Percentiles rank a stretch among this genome's conserved stretches.
Conservation (phyloP, 352 stramenopile genomes). For the Pythium dissimile region DNA sequence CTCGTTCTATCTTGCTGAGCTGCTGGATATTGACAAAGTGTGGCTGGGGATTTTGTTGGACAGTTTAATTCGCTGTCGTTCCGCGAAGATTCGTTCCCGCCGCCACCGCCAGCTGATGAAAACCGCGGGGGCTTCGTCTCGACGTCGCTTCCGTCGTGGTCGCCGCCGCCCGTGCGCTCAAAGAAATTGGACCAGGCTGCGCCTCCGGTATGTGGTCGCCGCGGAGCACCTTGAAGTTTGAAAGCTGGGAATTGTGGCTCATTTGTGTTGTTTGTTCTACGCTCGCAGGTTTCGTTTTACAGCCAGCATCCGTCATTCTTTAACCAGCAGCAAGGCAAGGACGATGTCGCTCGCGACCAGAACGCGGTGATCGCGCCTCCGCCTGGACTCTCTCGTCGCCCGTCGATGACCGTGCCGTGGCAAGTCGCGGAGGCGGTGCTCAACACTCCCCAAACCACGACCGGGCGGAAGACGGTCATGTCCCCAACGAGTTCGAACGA, state of each 20-base stretch:
- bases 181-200: constrained; percentile 63
- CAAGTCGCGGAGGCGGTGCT: constrained; percentile 80
- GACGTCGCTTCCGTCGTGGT: constrained; percentile 74
- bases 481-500: constrained; percentile 27
- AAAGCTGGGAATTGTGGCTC: too few species aligned
- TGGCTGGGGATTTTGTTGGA: background rate
- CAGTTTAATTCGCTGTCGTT: constrained; percentile 46
- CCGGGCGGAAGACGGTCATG: constrained; percentile 58
- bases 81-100: constrained; percentile 68
- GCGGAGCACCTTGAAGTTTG: too few species aligned
- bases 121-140: constrained; percentile 61
- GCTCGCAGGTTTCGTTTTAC: constrained; percentile 70
- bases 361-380: constrained; percentile 65
- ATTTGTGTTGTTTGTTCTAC: background rate
- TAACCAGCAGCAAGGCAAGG: constrained; percentile 61
- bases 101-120: constrained; percentile 62
- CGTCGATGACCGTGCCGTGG: constrained; percentile 85
- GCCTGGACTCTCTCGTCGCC: constrained; percentile 64
- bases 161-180: constrained; percentile 54
- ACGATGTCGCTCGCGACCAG: constrained; percentile 50
- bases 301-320: constrained; percentile 71
- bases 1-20: background rate
- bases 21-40: background rate
- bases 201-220: constrained; percentile 22
- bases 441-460: constrained; percentile 73